These are phyloP conservation scores for Dendrothele bispora DNA, from an alignment of 768 basidiomycete species.

Conservation along the genomic window DNA sequence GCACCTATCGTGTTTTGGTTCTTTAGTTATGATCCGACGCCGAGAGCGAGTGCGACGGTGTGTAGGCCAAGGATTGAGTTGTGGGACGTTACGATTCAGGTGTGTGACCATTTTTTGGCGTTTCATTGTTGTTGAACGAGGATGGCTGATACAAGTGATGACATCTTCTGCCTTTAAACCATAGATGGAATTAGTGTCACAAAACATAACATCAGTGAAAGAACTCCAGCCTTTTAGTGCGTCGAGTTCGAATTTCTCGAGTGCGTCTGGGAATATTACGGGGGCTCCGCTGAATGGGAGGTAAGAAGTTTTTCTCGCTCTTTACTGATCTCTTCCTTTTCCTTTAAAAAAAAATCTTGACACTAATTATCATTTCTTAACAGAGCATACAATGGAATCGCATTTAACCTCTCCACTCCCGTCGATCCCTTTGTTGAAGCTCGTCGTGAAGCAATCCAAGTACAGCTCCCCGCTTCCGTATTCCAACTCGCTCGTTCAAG, in stretches of 20 bases:
- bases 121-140: too few relatives aligned
- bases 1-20: constrained; percentile 59
- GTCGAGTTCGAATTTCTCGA: constrained; percentile 37
- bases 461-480: constrained; percentile 53
- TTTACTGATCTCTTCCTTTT: too few relatives aligned
- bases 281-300: constrained; percentile 42
- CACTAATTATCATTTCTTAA: too few relatives aligned
- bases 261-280: constrained; percentile 43
- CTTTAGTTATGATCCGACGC: constrained; percentile 41
- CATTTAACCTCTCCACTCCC: constrained; percentile 41
- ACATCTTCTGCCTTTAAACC: too few relatives aligned
- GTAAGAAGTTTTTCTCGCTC: too few relatives aligned
- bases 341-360: too few relatives aligned
- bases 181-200: too few relatives aligned
- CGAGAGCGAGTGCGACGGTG: constrained; percentile 43
- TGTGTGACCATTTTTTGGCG: too few relatives aligned
- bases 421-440: constrained; percentile 40
- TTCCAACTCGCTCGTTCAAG: constrained; percentile 44
- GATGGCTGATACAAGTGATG: too few relatives aligned
- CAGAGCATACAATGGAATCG: constrained; percentile 56
- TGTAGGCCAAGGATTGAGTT: constrained; percentile 46
- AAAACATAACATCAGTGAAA: constrained; percentile 42
- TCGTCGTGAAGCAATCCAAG: constrained; percentile 41
- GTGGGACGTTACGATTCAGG: constrained; percentile 43
- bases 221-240: constrained; percentile 39